Evolutionary conservation across 345 rosid genomes (phyloP).

Genomic region (Bretschneidera sinensis): DNA sequence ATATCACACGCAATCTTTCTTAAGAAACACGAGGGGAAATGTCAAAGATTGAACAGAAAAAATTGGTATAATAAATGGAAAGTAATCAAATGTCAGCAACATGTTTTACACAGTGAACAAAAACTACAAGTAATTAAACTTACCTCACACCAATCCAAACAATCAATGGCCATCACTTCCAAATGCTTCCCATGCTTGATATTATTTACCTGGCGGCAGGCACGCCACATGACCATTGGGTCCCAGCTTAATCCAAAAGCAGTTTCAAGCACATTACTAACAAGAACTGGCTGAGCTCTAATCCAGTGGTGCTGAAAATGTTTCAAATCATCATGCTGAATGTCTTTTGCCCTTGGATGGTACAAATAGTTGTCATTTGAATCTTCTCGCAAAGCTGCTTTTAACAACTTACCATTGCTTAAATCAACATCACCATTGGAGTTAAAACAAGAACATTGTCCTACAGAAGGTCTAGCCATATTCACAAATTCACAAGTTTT

Average conservation of each 20-base stretch:
- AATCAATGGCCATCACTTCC: constrained; percentile 51
- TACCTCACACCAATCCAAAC: constrained; percentile 51
- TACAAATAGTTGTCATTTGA: constrained; percentile 57
- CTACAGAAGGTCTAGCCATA: constrained; percentile 6
- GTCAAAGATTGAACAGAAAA: background rate
- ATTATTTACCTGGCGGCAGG: constrained; percentile 42
- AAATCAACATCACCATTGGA: constrained; percentile 27
- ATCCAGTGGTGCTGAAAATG: constrained; percentile 81
- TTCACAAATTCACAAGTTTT: constrained; percentile 10
- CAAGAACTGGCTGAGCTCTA: constrained; percentile 71
- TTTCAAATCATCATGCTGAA: constrained; percentile 32
- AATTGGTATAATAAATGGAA: background rate
- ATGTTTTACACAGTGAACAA: background rate
- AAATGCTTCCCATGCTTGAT: constrained; percentile 30
- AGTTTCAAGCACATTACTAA: constrained; percentile 51
- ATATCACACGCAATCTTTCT: background rate
- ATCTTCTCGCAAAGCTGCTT: constrained; percentile 56
- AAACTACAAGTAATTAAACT: constrained; percentile 3
- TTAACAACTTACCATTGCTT: constrained; percentile 23
- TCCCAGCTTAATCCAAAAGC: constrained; percentile 78
- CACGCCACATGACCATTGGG: constrained; percentile 82
- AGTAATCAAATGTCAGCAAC: background rate
- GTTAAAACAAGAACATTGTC: constrained; percentile 44
- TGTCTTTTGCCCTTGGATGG: constrained; percentile 43
- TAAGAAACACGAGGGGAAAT: background rate